Evolutionary conservation across 768 basidiomycete species (phyloP).

Genomic region (Boletellus ananiceps): DNA sequence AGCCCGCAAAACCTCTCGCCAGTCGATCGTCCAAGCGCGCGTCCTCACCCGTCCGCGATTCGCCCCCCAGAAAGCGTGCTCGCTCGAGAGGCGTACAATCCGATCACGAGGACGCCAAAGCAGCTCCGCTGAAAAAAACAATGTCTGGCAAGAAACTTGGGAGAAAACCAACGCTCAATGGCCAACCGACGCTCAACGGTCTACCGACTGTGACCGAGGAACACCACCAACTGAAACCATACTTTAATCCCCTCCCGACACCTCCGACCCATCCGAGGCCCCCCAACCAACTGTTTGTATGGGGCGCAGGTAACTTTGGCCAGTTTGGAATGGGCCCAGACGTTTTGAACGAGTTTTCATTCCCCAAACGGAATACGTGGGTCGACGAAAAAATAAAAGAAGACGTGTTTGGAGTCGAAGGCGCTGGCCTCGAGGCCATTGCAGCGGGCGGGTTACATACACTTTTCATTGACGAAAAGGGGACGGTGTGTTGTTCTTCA

Average conservation of each 20-base stretch:
- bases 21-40: conserved; percentile 43
- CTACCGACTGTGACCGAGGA: conserved; percentile 29
- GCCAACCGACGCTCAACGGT: conserved; percentile 30
- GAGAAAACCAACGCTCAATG: conserved; percentile 29
- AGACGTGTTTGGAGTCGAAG: conserved; percentile 63
- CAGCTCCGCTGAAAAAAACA: conserved; percentile 23
- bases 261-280: conserved; percentile 57
- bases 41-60: conserved; percentile 43
- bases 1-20: conserved; percentile 27
- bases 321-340: conserved; percentile 91
- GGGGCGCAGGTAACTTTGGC: conserved; percentile 92
- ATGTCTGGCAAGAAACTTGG: conserved; percentile 24
- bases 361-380: conserved; percentile 75
- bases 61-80: conserved; percentile 46
- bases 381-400: conserved; percentile 70
- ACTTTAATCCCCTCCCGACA: conserved; percentile 62
- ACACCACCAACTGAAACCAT: conserved; percentile 45
- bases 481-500: conserved; percentile 59
- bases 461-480: conserved; percentile 83
- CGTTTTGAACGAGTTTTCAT: conserved; percentile 62
- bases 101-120: conserved; percentile 39
- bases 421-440: conserved; percentile 78
- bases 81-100: conserved; percentile 37
- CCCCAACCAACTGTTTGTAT: conserved; percentile 71
- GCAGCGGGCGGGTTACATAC: conserved; percentile 87